These are phyloP conservation scores for Backusella luteola DNA, from an alignment of 192 early-diverging fungal species.

Conservation along the genomic window DNA sequence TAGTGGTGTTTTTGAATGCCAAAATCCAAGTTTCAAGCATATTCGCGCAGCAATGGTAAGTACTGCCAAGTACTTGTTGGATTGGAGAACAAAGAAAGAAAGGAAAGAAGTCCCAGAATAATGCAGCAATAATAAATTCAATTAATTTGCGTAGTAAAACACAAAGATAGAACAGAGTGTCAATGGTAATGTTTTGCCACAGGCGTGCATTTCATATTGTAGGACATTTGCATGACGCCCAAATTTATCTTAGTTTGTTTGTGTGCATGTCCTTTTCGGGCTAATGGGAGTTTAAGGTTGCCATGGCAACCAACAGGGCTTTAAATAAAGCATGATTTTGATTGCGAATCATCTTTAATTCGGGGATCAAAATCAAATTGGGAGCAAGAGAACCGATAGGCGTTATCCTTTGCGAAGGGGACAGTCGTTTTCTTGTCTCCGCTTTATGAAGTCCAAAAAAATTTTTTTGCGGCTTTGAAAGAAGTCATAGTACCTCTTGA, in stretches of 20 bases:
- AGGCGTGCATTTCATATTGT: not conserved
- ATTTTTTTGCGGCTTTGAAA: not conserved
- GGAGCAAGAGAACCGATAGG: not conserved
- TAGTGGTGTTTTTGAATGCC: too few species aligned
- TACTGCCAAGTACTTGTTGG: too few species aligned
- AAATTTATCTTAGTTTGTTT: not conserved
- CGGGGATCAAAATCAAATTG: constrained; percentile 11
- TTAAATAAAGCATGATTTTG: not conserved
- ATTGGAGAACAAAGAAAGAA: too few species aligned
- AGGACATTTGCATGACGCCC: not conserved
- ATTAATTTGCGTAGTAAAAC: too few species aligned
- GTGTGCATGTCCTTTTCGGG: not conserved
- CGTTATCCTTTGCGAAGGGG: not conserved
- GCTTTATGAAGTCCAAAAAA: constrained; percentile 3
- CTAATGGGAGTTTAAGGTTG: not conserved
- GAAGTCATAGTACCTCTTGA: not conserved
- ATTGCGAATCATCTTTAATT: not conserved
- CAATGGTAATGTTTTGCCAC: not conserved
- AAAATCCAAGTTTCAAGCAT: too few species aligned
- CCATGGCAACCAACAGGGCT: not conserved
- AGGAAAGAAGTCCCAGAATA: too few species aligned
- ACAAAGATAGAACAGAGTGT: not conserved
- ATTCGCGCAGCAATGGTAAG: too few species aligned
- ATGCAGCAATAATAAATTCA: too few species aligned
- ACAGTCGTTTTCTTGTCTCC: constrained; percentile 9